Evolutionary conservation across 495 filamentous ascomycete species (phyloP).

Genomic region (Melanomma pulvis-pyrius): DNA sequence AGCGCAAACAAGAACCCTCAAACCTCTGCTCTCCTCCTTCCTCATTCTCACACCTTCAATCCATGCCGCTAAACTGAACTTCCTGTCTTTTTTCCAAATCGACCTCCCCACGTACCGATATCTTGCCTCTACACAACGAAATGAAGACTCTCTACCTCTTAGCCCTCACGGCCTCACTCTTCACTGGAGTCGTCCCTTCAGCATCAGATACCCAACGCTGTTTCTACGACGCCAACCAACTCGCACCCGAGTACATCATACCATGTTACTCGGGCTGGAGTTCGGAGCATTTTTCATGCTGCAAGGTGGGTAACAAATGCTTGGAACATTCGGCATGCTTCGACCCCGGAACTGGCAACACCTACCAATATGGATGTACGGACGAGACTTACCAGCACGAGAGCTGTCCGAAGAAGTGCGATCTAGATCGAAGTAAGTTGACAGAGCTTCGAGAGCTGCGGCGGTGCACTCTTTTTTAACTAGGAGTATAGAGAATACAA

Average conservation of each 20-base stretch:
- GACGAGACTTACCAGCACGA: slow-evolving; percentile 12
- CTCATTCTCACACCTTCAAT: too few relatives aligned
- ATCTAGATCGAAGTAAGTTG: slow-evolving; percentile 4
- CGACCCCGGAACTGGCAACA: slow-evolving; percentile 12
- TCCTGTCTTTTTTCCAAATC: too few relatives aligned
- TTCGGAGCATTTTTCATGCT: slow-evolving; percentile 7
- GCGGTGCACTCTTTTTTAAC: not conserved
- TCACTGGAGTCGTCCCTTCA: not conserved
- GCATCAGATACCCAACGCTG: slow-evolving; percentile 12
- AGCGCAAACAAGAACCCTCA: too few relatives aligned
- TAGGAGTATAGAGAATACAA: not conserved
- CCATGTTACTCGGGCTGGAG: slow-evolving; percentile 17
- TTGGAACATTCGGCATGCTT: slow-evolving; percentile 25
- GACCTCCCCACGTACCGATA: too few relatives aligned
- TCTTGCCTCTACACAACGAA: too few relatives aligned
- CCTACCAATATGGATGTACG: slow-evolving; percentile 32
- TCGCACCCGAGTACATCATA: slow-evolving; percentile 22
- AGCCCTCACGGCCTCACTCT: not conserved
- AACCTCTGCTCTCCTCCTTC: too few relatives aligned
- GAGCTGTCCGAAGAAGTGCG: slow-evolving; percentile 29
- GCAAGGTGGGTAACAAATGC: slow-evolving; percentile 25
- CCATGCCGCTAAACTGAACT: too few relatives aligned
- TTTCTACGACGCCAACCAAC: slow-evolving; percentile 21
- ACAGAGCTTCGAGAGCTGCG: too few relatives aligned
- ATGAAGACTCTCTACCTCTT: too few relatives aligned